phyloP scores from a whole-genome alignment of 257 asterid species.

The Forsythia viridissima region DNA sequence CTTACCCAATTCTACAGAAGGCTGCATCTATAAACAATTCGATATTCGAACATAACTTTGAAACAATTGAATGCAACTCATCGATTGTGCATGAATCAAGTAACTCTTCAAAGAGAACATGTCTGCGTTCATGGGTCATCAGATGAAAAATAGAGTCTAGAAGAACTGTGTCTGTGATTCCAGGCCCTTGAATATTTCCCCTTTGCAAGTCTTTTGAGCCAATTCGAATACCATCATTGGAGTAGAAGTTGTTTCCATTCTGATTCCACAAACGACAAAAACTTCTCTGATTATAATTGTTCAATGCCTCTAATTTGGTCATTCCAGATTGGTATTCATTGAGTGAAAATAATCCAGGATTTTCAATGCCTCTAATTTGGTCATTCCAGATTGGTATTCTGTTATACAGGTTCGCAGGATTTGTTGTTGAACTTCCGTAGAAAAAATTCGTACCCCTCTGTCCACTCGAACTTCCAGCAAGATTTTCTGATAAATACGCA shows the following conservation, averaged over 20 bases:
- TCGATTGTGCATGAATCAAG: conserved; percentile 14
- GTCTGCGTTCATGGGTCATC: conserved; percentile 9
- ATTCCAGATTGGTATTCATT: neutral
- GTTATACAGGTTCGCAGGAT: neutral
- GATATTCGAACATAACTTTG: neutral
- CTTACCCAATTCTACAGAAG: conserved; percentile 33
- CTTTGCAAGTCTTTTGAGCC: conserved; percentile 4
- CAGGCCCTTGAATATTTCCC: neutral
- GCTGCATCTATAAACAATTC: conserved; percentile 21
- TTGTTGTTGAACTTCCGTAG: neutral
- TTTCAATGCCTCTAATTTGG: too few species aligned
- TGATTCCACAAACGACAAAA: neutral
- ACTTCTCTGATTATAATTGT: neutral
- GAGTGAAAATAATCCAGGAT: neutral
- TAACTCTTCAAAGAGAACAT: neutral
- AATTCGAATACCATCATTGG: neutral
- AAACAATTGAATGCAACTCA: conserved; percentile 20
- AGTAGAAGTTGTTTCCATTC: neutral
- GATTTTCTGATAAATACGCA: neutral
- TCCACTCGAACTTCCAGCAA: neutral
- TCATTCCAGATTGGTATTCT: neutral
- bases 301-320: too few species aligned
- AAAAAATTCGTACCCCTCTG: neutral
- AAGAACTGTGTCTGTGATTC: neutral
- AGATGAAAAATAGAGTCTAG: neutral